Conservation (phyloP, 2,329 filamentous ascomycete species). For the Amesomyces nigricolor region DNA sequence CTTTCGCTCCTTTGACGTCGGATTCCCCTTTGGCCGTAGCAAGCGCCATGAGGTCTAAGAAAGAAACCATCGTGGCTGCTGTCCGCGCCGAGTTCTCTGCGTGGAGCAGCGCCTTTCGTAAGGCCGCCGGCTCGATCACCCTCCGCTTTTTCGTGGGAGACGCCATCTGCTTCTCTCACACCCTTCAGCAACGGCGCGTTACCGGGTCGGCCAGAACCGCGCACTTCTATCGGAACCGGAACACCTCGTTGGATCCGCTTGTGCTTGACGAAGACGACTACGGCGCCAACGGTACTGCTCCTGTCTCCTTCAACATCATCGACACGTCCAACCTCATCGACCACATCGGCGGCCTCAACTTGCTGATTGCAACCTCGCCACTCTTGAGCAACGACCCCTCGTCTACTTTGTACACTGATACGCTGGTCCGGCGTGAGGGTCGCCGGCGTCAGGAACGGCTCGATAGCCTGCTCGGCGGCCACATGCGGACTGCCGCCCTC, state of each 20-base stretch:
- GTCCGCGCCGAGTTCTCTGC: constrained; percentile 41
- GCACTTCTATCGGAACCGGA: constrained; percentile 31
- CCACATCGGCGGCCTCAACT: constrained; percentile 39
- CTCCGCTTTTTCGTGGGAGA: constrained; percentile 46
- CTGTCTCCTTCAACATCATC: constrained; percentile 48
- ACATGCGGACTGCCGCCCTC: constrained; percentile 2
- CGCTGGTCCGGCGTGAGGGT: not conserved
- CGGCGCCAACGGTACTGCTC: constrained; percentile 27
- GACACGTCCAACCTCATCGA: constrained; percentile 47
- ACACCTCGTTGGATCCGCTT: constrained; percentile 32
- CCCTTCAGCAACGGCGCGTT: constrained; percentile 37
- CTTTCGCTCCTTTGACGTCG: constrained; percentile 34
- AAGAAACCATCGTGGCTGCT: constrained; percentile 28
- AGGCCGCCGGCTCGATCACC: constrained; percentile 24
- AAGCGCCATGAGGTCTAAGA: not conserved
- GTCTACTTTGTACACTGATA: constrained; percentile 45
- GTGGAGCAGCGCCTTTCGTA: constrained; percentile 39
- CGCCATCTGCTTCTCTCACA: constrained; percentile 47
- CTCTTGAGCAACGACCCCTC: constrained; percentile 38
- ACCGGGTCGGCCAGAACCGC: not conserved
- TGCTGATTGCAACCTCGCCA: constrained; percentile 41
- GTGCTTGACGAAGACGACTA: constrained; percentile 40
- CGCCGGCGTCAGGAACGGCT: not conserved
- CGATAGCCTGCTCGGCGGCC: not conserved
- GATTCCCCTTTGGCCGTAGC: constrained; percentile 29